Conservation (phyloP, 2,329 filamentous ascomycete genomes). For the Fusarium coicis region DNA sequence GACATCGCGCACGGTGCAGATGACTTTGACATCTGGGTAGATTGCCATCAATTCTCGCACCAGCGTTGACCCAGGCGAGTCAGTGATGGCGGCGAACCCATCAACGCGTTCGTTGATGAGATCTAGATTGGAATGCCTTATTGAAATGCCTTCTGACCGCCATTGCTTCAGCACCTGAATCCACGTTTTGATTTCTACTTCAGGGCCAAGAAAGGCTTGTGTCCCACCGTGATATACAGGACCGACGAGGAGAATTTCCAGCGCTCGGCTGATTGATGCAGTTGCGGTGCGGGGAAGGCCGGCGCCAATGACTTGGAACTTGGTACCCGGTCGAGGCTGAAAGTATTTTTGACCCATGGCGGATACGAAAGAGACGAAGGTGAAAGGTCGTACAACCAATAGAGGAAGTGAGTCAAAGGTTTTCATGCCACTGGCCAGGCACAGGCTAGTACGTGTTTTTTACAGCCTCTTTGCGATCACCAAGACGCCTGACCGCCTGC, state of each 20-base stretch:
- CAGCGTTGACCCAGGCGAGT: not conserved
- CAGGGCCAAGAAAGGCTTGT: not conserved
- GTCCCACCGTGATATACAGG: not conserved
- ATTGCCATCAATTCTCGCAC: not conserved
- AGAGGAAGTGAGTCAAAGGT: rapidly evolving
- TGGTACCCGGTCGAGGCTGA: not conserved
- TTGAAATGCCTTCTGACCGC: not conserved
- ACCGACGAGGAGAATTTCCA: not conserved
- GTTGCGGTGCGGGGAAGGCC: not conserved
- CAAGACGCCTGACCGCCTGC: not conserved
- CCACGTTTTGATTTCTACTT: not conserved
- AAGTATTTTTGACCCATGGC: not conserved
- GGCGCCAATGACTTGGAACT: not conserved
- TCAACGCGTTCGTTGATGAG: not conserved
- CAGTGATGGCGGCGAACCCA: not conserved
- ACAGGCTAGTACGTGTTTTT: not conserved
- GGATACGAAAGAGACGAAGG: rapidly evolving
- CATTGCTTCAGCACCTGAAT: not conserved
- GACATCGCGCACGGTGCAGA: not conserved
- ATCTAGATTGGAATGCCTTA: not conserved
- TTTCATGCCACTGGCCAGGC: not conserved
- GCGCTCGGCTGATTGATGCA: not conserved
- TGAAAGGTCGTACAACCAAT: rapidly evolving
- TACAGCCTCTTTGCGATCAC: not conserved
- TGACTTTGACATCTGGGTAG: not conserved